Conservation (phyloP, 2,329 filamentous ascomycete genomes). For the Gremmenia infestans region DNA sequence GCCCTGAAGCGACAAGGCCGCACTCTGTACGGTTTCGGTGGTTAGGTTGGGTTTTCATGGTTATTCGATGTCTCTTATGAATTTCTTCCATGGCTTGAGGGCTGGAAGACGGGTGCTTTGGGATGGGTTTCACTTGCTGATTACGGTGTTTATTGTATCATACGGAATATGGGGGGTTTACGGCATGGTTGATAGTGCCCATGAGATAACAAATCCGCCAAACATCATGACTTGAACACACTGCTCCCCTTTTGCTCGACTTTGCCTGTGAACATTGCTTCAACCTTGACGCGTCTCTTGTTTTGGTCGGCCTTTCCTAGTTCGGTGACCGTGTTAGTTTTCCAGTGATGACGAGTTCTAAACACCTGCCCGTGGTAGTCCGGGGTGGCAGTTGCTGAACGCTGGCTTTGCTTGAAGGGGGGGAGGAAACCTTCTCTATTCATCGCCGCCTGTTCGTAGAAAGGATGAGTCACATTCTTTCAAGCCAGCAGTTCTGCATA, state of each 20-base stretch:
- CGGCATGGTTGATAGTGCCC: slow-evolving; percentile 21
- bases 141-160: slow-evolving; percentile 28
- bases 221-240: slow-evolving; percentile 7
- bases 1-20: slow-evolving; percentile 62
- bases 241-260: background rate
- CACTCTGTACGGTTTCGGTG: slow-evolving; percentile 65
- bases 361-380: no score
- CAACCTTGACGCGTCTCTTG: background rate
- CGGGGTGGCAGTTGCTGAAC: no score
- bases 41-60: slow-evolving; percentile 37
- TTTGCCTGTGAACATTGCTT: background rate
- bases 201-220: slow-evolving; percentile 20
- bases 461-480: no score
- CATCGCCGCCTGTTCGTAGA: no score
- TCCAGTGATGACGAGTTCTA: no score
- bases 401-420: background rate
- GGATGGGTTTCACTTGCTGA: slow-evolving; percentile 24
- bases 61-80: slow-evolving; percentile 25
- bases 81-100: slow-evolving; percentile 19
- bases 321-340: background rate
- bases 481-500: no score
- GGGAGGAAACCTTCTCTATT: background rate
- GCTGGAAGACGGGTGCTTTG: slow-evolving; percentile 19
- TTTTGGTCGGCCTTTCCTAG: background rate
- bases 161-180: slow-evolving; percentile 23